Base-by-base conservation (phyloP, 2,329 filamentous ascomycete genomes). In the Pleomassaria siparia region DNA sequence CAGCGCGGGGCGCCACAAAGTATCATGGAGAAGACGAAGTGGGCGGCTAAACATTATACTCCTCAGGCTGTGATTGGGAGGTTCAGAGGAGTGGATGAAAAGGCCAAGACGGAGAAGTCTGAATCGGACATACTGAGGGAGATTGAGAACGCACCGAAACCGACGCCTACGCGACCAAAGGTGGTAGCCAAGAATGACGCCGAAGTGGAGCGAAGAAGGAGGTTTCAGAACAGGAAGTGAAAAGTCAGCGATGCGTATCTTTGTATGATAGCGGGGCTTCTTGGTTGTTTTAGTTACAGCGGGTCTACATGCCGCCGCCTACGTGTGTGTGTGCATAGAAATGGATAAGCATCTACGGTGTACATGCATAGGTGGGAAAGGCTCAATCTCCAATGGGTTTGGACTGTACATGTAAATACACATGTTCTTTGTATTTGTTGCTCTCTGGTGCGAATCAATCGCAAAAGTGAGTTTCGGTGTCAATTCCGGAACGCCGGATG, bases 181-280 rank as follows among this genome's bases (percentile, higher is more conserved):
- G 25, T 26, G 13, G 35, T 24, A 9, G 9, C 9, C 18, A 21
- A 12, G 20, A 7, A 64, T 42, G 51, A 56, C 42, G 64, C 61
- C 44, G 62, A 66, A 56, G 40, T 56, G 40, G 60, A 65, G 46
- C 50, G 54, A 44, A 54, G 55, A 43, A 53, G 56, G 50, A 59
- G 59, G 58, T 66, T 60, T 50, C 56, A 58, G 59, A 61, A 54
- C 55, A 65, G 58, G 48, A 45, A 55, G 57, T 59, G 58, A 44
- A n/a, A 22, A 29, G n/a, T 4, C 16, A 3, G n/a, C 6, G n/a
- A 16, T 28, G 15, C 5, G 10, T 26, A 9, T 28, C 4, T 41
- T 6, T 26, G 40, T 43, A 43, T 43, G 40, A 32, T 40, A 40
- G 10, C 18, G 12, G 10, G 35, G 18, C 9, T 37, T 37, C 20